A percentile compares a stretch with the other conserved stretches of the same genome.
phyloP scores from a whole-genome alignment of 2,329 filamentous ascomycete genomes.

The Aspergillus japonicus region DNA sequence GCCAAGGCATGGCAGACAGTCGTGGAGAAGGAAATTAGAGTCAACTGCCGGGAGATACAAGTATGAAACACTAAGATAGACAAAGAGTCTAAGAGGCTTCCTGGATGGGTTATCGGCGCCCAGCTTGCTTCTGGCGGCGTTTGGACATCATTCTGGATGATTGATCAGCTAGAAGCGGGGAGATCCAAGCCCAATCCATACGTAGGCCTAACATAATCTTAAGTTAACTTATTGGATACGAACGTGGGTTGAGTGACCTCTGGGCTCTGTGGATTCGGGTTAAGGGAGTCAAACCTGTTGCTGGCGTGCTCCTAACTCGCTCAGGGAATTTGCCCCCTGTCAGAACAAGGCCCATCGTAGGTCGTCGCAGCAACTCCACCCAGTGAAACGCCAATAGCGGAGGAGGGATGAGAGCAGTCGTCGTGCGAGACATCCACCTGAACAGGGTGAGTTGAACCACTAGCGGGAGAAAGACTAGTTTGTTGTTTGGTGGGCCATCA shows the following conservation, averaged over 20 bases:
- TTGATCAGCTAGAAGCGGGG: conserved; percentile 13
- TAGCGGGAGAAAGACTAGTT: conserved; percentile 21
- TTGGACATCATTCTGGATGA: not conserved
- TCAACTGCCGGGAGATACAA: conserved; percentile 8
- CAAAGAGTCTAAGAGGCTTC: not conserved
- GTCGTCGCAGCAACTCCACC: conserved; percentile 26
- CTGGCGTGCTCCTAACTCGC: conserved; percentile 20
- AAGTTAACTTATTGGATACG: conserved; percentile 25
- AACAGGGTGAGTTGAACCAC: conserved; percentile 19
- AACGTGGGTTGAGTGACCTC: conserved; percentile 17
- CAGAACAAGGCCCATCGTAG: conserved; percentile 21
- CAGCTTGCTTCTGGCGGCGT: not conserved
- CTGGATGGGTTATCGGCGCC: not conserved
- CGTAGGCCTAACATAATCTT: conserved; percentile 20
- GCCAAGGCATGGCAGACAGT: conserved; percentile 21
- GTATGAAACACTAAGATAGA: conserved; percentile 8
- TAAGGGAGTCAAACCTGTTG: conserved; percentile 23
- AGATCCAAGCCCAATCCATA: conserved; percentile 20
- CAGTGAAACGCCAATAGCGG: conserved; percentile 20
- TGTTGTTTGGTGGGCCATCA: conserved; percentile 20
- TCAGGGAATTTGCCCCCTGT: conserved; percentile 22
- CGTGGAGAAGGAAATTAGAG: conserved; percentile 16
- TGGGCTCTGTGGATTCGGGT: conserved; percentile 20
- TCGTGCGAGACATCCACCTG: conserved; percentile 25
- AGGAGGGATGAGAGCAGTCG: conserved; percentile 14